phyloP scores from a whole-genome alignment of 1,284 basidiomycete genomes.

The Heterobasidion occidentale region DNA sequence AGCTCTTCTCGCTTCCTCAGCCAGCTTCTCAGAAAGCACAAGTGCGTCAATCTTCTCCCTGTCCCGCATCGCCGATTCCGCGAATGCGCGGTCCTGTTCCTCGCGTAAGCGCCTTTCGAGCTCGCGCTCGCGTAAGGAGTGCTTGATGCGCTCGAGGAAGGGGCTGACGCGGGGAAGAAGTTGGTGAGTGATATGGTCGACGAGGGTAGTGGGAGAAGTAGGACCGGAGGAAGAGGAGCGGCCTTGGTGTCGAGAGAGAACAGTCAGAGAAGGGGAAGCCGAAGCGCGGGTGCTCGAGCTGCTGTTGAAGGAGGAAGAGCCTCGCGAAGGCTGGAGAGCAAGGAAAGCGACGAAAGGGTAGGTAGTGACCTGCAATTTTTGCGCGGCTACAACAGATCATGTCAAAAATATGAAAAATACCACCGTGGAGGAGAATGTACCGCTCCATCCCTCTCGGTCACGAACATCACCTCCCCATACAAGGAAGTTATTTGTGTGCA shows the following conservation, averaged over 20 bases:
- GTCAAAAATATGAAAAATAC: slow-evolving; percentile 5
- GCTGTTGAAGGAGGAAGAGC: slow-evolving; percentile 18
- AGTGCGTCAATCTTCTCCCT: slow-evolving; percentile 38
- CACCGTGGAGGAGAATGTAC: slow-evolving; percentile 31
- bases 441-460: slow-evolving; percentile 78
- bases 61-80: slow-evolving; percentile 60
- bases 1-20: slow-evolving; percentile 19
- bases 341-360: slow-evolving; percentile 91
- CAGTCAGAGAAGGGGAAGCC: slow-evolving; percentile 51
- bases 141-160: slow-evolving; percentile 58
- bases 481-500: slow-evolving; percentile 65
- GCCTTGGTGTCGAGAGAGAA: slow-evolving; percentile 83
- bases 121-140: slow-evolving; percentile 52
- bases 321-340: slow-evolving; percentile 71
- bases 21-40: slow-evolving; percentile 22
- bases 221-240: slow-evolving; percentile 39
- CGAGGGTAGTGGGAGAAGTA: slow-evolving; percentile 58
- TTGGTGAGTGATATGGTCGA: slow-evolving; percentile 56
- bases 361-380: slow-evolving; percentile 83
- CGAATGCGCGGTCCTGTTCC: slow-evolving; percentile 79
- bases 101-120: slow-evolving; percentile 54
- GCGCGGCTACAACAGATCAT: slow-evolving; percentile 45
- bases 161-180: slow-evolving; percentile 76
- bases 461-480: slow-evolving; percentile 85
- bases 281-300: slow-evolving; percentile 27